Conservation (phyloP, 495 filamentous ascomycete species). For the Lasiosphaeria ovina region DNA sequence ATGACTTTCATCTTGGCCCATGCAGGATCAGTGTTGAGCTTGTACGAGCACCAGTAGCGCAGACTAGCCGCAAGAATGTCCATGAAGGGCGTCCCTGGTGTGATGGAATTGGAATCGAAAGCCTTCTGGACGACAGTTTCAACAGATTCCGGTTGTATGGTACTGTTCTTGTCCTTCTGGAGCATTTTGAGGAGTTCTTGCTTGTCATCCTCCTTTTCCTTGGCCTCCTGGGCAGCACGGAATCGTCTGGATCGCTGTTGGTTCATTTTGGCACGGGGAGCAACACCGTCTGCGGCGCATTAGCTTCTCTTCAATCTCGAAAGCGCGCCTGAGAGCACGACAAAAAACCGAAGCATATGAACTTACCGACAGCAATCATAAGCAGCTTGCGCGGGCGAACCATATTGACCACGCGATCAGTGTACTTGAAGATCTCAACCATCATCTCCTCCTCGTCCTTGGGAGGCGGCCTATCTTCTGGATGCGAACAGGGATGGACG, state of each 20-base stretch:
- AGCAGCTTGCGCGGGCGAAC: constrained; percentile 90
- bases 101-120: constrained; percentile 98
- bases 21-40: constrained; percentile 93
- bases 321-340: neutral
- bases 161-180: constrained; percentile 64
- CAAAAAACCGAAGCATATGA: neutral
- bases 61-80: constrained; percentile 88
- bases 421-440: constrained; percentile 95
- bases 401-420: constrained; percentile 97
- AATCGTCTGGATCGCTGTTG: constrained; percentile 91
- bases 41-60: constrained; percentile 94
- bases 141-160: constrained; percentile 56
- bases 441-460: constrained; percentile 99
- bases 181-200: constrained; percentile 80
- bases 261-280: constrained; percentile 95
- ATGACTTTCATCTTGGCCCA: constrained; percentile 98
- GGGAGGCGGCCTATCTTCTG: constrained; percentile 87
- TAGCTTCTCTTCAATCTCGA: constrained; percentile 21
- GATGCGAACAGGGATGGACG: constrained; percentile 97
- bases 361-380: constrained; percentile 95
- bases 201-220: constrained; percentile 90
- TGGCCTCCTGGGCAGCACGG: constrained; percentile 89
- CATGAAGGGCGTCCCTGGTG: constrained; percentile 98
- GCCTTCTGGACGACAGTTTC: constrained; percentile 79
- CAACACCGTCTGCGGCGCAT: constrained; percentile 73